Percentiles rank a stretch among this genome's conserved stretches.
phyloP scores from a whole-genome alignment of 768 basidiomycete genomes.

The Hygrocybe coccinea region DNA sequence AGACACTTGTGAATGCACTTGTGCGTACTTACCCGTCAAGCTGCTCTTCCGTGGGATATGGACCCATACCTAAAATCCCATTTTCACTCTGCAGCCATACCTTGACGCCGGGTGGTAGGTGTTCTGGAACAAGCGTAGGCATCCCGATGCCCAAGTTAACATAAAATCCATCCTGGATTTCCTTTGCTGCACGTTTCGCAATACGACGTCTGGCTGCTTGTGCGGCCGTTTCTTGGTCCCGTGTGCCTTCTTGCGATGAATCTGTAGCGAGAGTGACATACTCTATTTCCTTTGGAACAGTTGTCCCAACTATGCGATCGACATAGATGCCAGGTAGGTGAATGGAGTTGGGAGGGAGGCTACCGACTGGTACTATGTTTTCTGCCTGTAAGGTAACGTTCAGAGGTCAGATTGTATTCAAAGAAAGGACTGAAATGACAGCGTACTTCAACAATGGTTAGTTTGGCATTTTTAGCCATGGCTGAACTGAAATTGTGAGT shows the following conservation, averaged over 20 bases:
- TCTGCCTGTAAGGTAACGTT: constrained; percentile 58
- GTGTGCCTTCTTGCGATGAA: constrained; percentile 25
- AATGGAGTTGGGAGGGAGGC: constrained; percentile 74
- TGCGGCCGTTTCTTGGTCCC: constrained; percentile 50
- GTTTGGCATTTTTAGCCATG: constrained; percentile 85
- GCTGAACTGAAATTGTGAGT: constrained; percentile 82
- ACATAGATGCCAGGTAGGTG: constrained; percentile 85
- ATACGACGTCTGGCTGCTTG: constrained; percentile 63
- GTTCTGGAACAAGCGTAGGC: constrained; percentile 83
- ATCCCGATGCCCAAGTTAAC: constrained; percentile 90
- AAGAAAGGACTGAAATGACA: not conserved
- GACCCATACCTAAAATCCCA: constrained; percentile 84
- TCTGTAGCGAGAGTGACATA: constrained; percentile 61
- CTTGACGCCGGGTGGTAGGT: constrained; percentile 62
- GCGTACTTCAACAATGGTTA: constrained; percentile 85
- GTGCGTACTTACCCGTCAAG: constrained; percentile 64
- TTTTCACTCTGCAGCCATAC: constrained; percentile 95
- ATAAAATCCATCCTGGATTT: constrained; percentile 82
- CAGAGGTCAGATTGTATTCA: not conserved
- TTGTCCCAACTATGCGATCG: constrained; percentile 80
- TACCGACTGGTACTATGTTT: constrained; percentile 79
- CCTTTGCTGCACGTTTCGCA: constrained; percentile 82
- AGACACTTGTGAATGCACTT: not conserved
- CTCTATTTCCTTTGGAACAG: constrained; percentile 74
- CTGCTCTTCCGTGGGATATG: constrained; percentile 78